phyloP scores from a whole-genome alignment of 495 filamentous ascomycete genomes.

The Glutinoglossum americanum region DNA sequence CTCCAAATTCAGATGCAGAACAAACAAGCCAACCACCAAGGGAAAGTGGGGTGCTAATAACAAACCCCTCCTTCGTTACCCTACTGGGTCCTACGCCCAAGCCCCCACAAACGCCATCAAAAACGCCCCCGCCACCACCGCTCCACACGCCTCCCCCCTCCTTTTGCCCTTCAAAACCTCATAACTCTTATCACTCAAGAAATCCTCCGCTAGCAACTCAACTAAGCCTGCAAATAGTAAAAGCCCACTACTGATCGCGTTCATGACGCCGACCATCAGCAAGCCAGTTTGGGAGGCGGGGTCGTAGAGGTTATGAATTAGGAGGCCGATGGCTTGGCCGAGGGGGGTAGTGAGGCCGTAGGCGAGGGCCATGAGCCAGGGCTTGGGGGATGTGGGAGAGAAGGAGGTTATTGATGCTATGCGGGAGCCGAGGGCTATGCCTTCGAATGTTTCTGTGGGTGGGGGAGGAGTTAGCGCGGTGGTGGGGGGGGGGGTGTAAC shows the following conservation, averaged over 20 bases:
- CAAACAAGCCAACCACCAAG: no score
- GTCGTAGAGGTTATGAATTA: conserved; percentile 67
- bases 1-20: no score
- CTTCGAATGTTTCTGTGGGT: conserved; percentile 37
- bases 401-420: conserved; percentile 41
- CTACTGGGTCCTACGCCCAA: conserved; percentile 55
- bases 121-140: conserved; percentile 53
- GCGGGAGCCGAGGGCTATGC: conserved; percentile 48
- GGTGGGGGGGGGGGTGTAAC: not conserved
- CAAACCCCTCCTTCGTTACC: no score
- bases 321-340: conserved; percentile 72
- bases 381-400: conserved; percentile 28
- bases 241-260: conserved; percentile 70
- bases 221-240: conserved; percentile 82
- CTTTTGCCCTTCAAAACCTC: conserved; percentile 42
- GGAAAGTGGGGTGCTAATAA: no score
- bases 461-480: not conserved
- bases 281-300: conserved; percentile 62
- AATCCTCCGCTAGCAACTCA: conserved; percentile 83
- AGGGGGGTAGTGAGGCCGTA: conserved; percentile 83
- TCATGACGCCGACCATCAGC: conserved; percentile 82
- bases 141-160: conserved; percentile 50
- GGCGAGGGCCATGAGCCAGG: conserved; percentile 89
- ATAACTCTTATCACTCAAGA: conserved; percentile 77
- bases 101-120: conserved; percentile 83